Conservation (phyloP, 2,329 filamentous ascomycete species). For the Penicillium sp. region DNA sequence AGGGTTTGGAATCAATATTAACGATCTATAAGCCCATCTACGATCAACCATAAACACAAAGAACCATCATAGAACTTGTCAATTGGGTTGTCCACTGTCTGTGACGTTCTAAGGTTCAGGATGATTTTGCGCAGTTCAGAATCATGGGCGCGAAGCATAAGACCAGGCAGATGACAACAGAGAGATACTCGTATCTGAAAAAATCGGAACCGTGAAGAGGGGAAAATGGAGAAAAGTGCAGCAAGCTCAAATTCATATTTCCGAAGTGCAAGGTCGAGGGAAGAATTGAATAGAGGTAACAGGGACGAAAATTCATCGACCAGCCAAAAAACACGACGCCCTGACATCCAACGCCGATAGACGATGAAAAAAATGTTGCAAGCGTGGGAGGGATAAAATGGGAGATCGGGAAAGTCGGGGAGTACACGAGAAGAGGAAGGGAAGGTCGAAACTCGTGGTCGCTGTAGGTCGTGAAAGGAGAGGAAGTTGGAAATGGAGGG, state of each 20-base stretch:
- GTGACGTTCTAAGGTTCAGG: slow-evolving; percentile 14
- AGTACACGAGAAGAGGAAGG: slow-evolving; percentile 9
- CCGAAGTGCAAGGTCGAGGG: slow-evolving; percentile 13
- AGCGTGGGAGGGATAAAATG: slow-evolving; percentile 18
- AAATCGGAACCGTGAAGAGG: slow-evolving; percentile 1
- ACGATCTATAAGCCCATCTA: slow-evolving; percentile 4
- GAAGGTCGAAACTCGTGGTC: slow-evolving; percentile 16
- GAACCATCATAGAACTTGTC: slow-evolving; percentile 13
- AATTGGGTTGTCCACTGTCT: slow-evolving; percentile 15
- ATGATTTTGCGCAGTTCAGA: slow-evolving; percentile 7
- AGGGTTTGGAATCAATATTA: not conserved
- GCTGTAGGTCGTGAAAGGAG: slow-evolving; percentile 19
- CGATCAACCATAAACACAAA: slow-evolving; percentile 1
- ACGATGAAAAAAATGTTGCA: slow-evolving; percentile 32
- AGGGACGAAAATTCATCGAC: slow-evolving; percentile 19
- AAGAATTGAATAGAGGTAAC: slow-evolving; percentile 35
- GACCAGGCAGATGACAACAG: slow-evolving; percentile 8
- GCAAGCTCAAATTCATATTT: slow-evolving; percentile 18
- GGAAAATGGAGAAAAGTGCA: slow-evolving; percentile 8
- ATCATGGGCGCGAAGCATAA: slow-evolving; percentile 3
- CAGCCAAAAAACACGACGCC: slow-evolving; percentile 40
- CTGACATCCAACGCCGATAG: slow-evolving; percentile 42
- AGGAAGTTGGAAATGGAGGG: slow-evolving; percentile 6
- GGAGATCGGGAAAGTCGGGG: not conserved
- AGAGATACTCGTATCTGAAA: slow-evolving; percentile 12